Conservation (phyloP, 257 asterid species). For the Solanum sparsipilum region DNA sequence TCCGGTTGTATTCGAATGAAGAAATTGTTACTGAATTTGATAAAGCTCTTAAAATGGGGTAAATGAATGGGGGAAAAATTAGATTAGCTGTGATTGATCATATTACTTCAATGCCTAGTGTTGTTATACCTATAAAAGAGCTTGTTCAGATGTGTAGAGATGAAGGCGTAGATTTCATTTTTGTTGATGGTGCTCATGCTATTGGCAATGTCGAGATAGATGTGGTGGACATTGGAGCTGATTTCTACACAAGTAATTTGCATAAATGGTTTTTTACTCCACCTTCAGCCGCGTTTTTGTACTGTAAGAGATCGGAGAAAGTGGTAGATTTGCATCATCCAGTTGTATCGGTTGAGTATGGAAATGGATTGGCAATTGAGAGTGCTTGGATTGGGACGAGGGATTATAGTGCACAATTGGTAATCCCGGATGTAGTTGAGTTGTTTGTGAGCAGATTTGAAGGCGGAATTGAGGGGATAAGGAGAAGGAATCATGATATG, state of each 20-base stretch:
- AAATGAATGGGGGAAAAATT: conserved; percentile 36
- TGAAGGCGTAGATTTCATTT: conserved; percentile 55
- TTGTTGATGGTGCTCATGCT: conserved; percentile 78
- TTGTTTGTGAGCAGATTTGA: conserved; percentile 48
- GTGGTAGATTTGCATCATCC: conserved; percentile 56
- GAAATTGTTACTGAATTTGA: conserved; percentile 51
- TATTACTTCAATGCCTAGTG: conserved; percentile 78
- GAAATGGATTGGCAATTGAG: conserved; percentile 67
- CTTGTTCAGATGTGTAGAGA: conserved; percentile 59
- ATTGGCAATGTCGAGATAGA: conserved; percentile 66
- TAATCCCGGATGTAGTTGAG: conserved; percentile 58
- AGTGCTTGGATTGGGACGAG: conserved; percentile 85
- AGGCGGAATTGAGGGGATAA: conserved; percentile 73
- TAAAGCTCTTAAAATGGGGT: conserved; percentile 52
- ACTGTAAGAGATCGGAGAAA: conserved; percentile 48
- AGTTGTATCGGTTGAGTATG: conserved; percentile 66
- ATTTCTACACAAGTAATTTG: conserved; percentile 64
- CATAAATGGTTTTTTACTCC: conserved; percentile 86
- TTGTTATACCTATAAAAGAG: conserved; percentile 58
- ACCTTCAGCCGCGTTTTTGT: conserved; percentile 60
- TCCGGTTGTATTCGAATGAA: conserved; percentile 42
- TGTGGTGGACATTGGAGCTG: conserved; percentile 64
- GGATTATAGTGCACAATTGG: conserved; percentile 77
- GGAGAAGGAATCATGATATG: conserved; percentile 52
- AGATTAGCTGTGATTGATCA: conserved; percentile 79